Base-by-base conservation (phyloP, 2,329 filamentous ascomycete genomes). In the Colletotrichum echinochloae region DNA sequence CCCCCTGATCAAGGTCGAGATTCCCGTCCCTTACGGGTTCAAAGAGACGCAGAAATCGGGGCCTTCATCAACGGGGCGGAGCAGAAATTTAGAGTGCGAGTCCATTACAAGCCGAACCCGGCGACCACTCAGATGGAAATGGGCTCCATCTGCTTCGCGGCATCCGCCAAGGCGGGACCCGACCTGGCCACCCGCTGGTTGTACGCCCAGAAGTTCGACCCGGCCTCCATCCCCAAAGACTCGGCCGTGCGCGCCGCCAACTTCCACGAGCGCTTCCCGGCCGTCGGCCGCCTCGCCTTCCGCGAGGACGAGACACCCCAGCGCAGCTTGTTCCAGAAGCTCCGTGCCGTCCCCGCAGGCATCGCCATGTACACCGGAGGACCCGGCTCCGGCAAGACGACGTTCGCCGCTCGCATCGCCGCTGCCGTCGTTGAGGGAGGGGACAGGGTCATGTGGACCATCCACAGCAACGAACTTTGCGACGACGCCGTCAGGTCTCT, bases 301-400 rank as follows among this genome's bases (percentile, higher is more conserved):
- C 56, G 52, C 23, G 35, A 60, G 1, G 35, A 39, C 1, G 64
- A 61, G 20, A 35, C 20, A 16, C 55, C 64, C 12, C 64, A 66
- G 57, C 39, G 5, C 6, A 28, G 60, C 35, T 28, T 66, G 5
- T 61, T 66, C 18, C 20, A 30, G 14, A 52, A 33, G 11, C 56
- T 66, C n/a, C 33, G 16, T 20, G 39, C 37, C 2, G 64, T 61
- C 18, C 64, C 64, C 9, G 55, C 26, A 11, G 64, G 64, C 64
- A 54, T 66, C 12, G 64, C 64, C 2, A 44, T 66, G 48, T 66
- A 55, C 28, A 62, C 57, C 1, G 65, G 57, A 1, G 65, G 65
- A 8, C 65, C 65, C 18, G 65, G 65, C 9, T 66, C 57, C 12
- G 65, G 65, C 37, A 66, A 66, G 57, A 35, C 65, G 28, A 66